Conservation (phyloP, 805 yeast species). For the Isabelozyma heimii region DNA sequence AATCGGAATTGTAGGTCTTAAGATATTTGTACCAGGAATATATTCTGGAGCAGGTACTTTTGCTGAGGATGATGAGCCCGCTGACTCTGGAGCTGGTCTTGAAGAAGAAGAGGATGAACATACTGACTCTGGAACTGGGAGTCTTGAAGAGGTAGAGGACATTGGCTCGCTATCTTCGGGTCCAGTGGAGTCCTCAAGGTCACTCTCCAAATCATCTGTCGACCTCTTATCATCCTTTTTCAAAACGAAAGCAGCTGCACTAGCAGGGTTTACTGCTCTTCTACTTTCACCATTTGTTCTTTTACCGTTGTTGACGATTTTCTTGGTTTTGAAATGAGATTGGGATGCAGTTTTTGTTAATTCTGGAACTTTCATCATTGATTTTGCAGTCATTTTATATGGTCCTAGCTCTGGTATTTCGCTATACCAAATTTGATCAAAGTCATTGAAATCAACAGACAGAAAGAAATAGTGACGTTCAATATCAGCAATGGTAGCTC, state of each 20-base stretch:
- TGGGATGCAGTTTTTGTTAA: conserved; percentile 12
- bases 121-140: conserved; percentile 10
- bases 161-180: conserved; percentile 21
- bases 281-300: conserved; percentile 10
- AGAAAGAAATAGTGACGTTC: conserved; percentile 72
- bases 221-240: conserved; percentile 18
- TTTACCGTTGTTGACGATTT: conserved; percentile 2
- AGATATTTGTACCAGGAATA: conserved; percentile 59
- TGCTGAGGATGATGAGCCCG: conserved; percentile 25
- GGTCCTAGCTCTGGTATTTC: conserved; percentile 69
- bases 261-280: conserved; percentile 29
- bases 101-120: conserved; percentile 6
- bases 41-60: conserved; percentile 31
- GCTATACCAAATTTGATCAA: conserved; percentile 64
- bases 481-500: conserved; percentile 57
- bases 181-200: conserved; percentile 1
- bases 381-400: conserved; percentile 69
- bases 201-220: conserved; percentile 22
- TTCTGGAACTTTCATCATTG: conserved; percentile 73
- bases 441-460: conserved; percentile 63
- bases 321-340: conserved; percentile 9
- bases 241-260: conserved; percentile 41
- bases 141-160: conserved; percentile 13
- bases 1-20: conserved; percentile 48
- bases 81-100: conserved; percentile 11